A percentile compares a stretch with the other conserved stretches of the same genome.
Evolutionary conservation across 139 green algal genomes (phyloP).

Genomic region (Diplosphaera chodatii): DNA sequence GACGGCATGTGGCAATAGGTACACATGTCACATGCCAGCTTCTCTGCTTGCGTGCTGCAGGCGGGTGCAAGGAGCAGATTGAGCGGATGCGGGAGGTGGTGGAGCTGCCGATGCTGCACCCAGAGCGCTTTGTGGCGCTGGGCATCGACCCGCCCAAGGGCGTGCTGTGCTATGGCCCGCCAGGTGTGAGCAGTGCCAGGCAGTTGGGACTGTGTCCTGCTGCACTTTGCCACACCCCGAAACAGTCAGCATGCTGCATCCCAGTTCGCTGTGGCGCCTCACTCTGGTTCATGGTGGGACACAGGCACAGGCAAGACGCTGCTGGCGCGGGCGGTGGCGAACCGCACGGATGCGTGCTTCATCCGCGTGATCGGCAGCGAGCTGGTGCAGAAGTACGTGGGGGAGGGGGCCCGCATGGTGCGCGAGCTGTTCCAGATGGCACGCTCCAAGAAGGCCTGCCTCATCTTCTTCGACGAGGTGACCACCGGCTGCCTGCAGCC

Average conservation of each 20-base stretch:
- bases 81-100: constrained; percentile 94
- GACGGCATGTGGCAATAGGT: background rate
- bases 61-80: constrained; percentile 92
- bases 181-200: no score
- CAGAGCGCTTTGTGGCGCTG: constrained; percentile 96
- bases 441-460: constrained; percentile 95
- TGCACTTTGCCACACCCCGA: no score
- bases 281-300: no score
- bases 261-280: no score
- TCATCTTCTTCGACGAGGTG: constrained; percentile 99
- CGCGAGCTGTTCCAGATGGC: constrained; percentile 97
- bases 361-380: constrained; percentile 98
- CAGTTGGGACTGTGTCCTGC: no score
- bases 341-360: constrained; percentile 98
- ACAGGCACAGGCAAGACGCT: constrained; percentile 94
- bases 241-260: no score
- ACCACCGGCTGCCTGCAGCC: no score
- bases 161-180: constrained; percentile 91
- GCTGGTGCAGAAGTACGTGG: constrained; percentile 99
- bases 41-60: constrained; percentile 1
- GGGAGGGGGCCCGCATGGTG: constrained; percentile 96
- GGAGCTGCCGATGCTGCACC: constrained; percentile 96
- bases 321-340: constrained; percentile 93
- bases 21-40: background rate
- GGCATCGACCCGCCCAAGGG: constrained; percentile 99